Percentiles rank a stretch among this genome's conserved stretches.
phyloP scores from a whole-genome alignment of 2,329 filamentous ascomycete genomes.

The Fusarium graminum region DNA sequence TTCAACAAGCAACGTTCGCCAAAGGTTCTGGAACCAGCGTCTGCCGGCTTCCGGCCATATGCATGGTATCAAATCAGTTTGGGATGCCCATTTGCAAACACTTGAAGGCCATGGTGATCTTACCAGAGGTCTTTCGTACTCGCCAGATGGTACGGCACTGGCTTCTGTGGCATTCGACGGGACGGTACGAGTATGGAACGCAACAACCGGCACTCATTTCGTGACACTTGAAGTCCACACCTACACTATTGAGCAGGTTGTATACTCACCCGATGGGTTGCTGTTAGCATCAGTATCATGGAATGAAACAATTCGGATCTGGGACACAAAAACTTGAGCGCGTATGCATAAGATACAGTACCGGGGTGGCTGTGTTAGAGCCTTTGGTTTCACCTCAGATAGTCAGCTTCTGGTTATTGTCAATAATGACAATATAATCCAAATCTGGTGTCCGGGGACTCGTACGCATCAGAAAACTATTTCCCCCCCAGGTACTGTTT shows the following conservation, averaged over 20 bases:
- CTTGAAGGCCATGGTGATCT: background rate
- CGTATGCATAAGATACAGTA: background rate
- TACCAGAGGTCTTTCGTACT: background rate
- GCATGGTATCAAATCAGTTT: background rate
- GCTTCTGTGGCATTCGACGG: background rate
- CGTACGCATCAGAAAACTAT: background rate
- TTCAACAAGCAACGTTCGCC: background rate
- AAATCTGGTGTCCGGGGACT: background rate
- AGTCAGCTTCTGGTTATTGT: background rate
- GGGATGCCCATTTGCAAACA: background rate
- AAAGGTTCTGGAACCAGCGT: background rate
- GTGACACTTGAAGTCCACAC: background rate
- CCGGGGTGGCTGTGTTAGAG: rapidly evolving
- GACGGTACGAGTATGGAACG: background rate
- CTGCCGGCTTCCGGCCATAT: background rate
- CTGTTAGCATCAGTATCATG: background rate
- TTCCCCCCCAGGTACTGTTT: background rate
- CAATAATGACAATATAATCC: background rate
- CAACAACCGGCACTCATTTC: background rate
- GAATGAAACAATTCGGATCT: background rate
- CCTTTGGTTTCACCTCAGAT: background rate
- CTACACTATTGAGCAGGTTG: background rate
- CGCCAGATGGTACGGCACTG: background rate
- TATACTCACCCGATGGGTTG: background rate
- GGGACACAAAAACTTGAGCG: background rate